Evolutionary conservation across 352 stramenopile genomes (phyloP), one percentile per base, ranked within the genome.

Genomic region (Globisporangium perplexum): DNA sequence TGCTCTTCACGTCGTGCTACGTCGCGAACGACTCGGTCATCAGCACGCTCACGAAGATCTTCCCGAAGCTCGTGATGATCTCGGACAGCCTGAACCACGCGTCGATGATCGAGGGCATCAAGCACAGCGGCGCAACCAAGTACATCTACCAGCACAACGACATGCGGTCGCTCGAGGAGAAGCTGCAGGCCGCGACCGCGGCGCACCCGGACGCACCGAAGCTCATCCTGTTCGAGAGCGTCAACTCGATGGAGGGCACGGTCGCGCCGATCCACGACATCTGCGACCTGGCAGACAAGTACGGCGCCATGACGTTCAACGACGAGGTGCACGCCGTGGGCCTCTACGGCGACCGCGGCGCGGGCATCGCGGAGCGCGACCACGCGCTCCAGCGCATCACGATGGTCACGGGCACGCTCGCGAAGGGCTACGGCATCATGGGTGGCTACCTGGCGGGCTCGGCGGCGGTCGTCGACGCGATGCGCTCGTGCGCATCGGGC

Each of bases 31-130:
- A 96, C 63, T 89, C 83, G 36, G 81, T 92, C 33, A 95, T 96
- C 60, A 73, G 57, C 28, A 95, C 87, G 3, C 72, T 96, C 23
- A 82, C 79, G 50, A 96, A 96, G 78, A 90, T 96, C 57, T 94
- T 96, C 69, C 88, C 88, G 20, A 83, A 83, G 47, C 63, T 95
- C 11, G 73, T 94, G 62, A 94, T 96, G 75, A 88, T 96, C 62
- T 94, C 80, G 1, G 90, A 97, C 74, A 74, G 66, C 38, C 64
- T 97, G 28, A 97, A 97, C 71, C 90, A 97, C 66, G 88, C 90
- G 54, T 90, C 76, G 1, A 95, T 95, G 82, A 95, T 95, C 50
- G 64, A 92, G 38, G 84, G 84, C 50, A 90, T 95, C 59, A 80
- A 81, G 35, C 72, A 90, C 80, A 86, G 72, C 47, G 59, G 76